These are phyloP conservation scores for Saccharomyces uvarum DNA, from an alignment of 1,139 yeast species.

Conservation along the genomic window DNA sequence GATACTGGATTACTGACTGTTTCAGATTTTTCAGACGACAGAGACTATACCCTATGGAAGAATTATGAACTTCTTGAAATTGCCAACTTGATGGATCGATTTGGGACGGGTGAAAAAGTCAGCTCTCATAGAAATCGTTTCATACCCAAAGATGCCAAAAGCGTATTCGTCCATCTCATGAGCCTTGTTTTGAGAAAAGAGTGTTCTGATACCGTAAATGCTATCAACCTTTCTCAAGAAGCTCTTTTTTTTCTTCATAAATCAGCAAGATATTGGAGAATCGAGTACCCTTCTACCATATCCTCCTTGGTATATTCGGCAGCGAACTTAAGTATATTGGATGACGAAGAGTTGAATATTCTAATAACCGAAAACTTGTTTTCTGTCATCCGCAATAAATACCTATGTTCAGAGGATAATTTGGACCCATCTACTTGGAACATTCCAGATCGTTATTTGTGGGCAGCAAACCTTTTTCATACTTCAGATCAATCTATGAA, in stretches of 20 bases:
- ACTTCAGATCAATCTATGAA: slow-evolving; percentile 45
- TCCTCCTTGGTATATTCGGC: slow-evolving; percentile 49
- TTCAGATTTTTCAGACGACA: slow-evolving; percentile 38
- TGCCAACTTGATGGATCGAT: slow-evolving; percentile 37
- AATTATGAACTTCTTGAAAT: slow-evolving; percentile 37
- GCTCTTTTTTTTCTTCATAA: slow-evolving; percentile 38
- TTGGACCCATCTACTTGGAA: slow-evolving; percentile 48
- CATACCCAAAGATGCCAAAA: slow-evolving; percentile 39
- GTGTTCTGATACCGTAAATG: slow-evolving; percentile 18
- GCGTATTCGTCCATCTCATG: slow-evolving; percentile 31
- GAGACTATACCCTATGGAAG: slow-evolving; percentile 49
- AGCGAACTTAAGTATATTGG: slow-evolving; percentile 39
- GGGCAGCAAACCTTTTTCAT: slow-evolving; percentile 42
- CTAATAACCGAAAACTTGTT: slow-evolving; percentile 25
- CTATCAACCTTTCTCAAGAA: slow-evolving; percentile 36
- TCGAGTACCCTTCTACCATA: slow-evolving; percentile 43
- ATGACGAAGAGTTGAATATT: slow-evolving; percentile 29
- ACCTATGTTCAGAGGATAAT: slow-evolving; percentile 37
- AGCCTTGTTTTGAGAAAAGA: slow-evolving; percentile 33
- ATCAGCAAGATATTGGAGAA: slow-evolving; percentile 55
- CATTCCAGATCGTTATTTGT: slow-evolving; percentile 44
- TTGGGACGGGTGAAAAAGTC: slow-evolving; percentile 33
- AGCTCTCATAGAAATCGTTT: slow-evolving; percentile 34
- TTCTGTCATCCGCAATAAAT: slow-evolving; percentile 21
- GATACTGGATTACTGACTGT: slow-evolving; percentile 39